phyloP scores from a whole-genome alignment of 345 rosid genomes.

The Eucalyptus coolabah region DNA sequence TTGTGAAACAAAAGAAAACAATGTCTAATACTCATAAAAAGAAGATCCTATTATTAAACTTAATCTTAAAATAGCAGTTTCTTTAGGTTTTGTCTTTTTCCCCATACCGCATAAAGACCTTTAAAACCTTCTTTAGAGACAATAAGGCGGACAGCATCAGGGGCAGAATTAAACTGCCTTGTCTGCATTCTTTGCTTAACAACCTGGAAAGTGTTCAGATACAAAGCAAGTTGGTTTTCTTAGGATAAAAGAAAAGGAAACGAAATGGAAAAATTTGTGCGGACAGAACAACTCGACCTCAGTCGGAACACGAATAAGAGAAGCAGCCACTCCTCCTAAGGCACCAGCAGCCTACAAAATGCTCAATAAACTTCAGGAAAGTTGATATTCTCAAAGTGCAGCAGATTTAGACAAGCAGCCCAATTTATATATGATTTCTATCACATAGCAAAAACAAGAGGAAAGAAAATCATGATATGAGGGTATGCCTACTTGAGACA shows the following conservation, averaged over 20 bases:
- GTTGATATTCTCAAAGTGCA: background rate
- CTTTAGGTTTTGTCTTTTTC: background rate
- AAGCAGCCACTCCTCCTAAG: slow-evolving; percentile 88
- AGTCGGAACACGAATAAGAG: slow-evolving; percentile 90
- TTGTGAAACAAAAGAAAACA: background rate
- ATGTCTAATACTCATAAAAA: background rate
- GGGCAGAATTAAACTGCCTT: slow-evolving; percentile 79
- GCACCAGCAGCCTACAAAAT: slow-evolving; percentile 83
- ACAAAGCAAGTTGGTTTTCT: background rate
- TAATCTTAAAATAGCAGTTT: background rate
- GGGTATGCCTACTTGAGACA: background rate
- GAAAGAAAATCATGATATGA: background rate
- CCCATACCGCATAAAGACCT: slow-evolving; percentile 84
- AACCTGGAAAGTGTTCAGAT: slow-evolving; percentile 35
- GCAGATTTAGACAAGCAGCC: background rate
- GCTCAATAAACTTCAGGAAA: background rate
- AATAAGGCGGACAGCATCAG: slow-evolving; percentile 72
- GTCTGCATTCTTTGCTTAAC: slow-evolving; percentile 97
- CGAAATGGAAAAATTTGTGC: background rate
- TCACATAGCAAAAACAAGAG: background rate
- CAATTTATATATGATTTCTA: background rate
- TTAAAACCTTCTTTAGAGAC: slow-evolving; percentile 65
- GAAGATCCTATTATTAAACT: background rate
- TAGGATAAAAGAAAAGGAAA: background rate
- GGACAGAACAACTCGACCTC: slow-evolving; percentile 32